phyloP scores from a whole-genome alignment of 164 flowering plant genomes.

The Nelumbo lutea region DNA sequence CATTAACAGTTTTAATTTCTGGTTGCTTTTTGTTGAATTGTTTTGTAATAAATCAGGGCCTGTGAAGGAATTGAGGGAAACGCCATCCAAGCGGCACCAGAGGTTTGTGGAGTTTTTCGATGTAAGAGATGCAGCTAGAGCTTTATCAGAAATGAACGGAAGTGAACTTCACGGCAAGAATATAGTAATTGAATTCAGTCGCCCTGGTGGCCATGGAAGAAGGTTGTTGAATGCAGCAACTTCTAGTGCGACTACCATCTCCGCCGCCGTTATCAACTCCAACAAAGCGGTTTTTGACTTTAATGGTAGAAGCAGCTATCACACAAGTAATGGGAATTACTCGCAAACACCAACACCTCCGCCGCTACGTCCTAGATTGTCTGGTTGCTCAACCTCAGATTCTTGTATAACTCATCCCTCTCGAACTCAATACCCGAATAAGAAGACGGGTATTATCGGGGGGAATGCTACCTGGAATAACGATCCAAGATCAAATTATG shows the following conservation, averaged over 20 bases:
- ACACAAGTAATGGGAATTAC: not conserved
- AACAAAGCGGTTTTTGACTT: not conserved
- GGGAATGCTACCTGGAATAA: not conserved
- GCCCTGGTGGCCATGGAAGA: conserved; percentile 61
- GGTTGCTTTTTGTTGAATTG: not conserved
- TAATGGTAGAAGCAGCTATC: conserved; percentile 1
- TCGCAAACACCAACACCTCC: conserved; percentile 11
- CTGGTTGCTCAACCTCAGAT: conserved; percentile 7
- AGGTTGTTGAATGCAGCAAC: conserved; percentile 24
- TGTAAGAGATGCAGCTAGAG: conserved; percentile 64
- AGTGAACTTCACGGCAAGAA: conserved; percentile 55
- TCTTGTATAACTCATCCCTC: conserved; percentile 9
- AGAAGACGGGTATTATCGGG: conserved; percentile 7
- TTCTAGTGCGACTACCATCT: not conserved
- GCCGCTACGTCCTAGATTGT: conserved; percentile 4
- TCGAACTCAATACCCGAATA: conserved; percentile 4
- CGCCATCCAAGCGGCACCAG: conserved; percentile 65
- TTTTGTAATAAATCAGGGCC: conserved; percentile 33
- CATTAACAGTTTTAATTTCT: not conserved
- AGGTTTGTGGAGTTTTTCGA: conserved; percentile 81
- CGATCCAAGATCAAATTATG: conserved; percentile 4
- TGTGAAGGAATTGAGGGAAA: conserved; percentile 77
- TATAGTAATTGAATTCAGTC: conserved; percentile 63
- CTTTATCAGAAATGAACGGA: conserved; percentile 64
- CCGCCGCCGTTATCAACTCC: not conserved